Evolutionary conservation across 2,329 filamentous ascomycete species (phyloP).

Genomic region (Aspergillus fumigatiaffinis): DNA sequence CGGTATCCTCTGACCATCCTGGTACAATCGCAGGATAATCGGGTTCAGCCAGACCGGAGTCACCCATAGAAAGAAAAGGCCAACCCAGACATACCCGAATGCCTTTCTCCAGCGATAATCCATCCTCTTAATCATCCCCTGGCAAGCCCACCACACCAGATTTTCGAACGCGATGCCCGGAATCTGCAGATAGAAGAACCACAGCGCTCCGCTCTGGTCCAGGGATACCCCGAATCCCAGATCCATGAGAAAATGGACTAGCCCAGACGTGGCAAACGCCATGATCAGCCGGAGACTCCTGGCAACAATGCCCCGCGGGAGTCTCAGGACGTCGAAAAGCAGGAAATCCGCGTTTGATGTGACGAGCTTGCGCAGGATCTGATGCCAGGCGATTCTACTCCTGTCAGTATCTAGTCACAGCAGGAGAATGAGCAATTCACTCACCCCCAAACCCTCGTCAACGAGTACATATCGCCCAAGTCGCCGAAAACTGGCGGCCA

Average conservation of each 20-base stretch:
- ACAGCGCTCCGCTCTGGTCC: constrained; percentile 9
- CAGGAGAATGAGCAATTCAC: not conserved
- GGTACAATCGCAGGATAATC: constrained; percentile 11
- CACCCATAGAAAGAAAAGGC: constrained; percentile 11
- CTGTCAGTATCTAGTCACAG: not conserved
- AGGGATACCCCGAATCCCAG: constrained; percentile 13
- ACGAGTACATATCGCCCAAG: constrained; percentile 7
- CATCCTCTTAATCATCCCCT: not conserved
- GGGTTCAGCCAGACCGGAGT: constrained; percentile 18
- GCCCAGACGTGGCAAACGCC: constrained; percentile 12
- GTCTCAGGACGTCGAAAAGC: constrained; percentile 1
- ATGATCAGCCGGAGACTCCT: constrained; percentile 9
- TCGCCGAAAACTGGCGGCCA: constrained; percentile 17
- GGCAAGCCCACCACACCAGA: not conserved
- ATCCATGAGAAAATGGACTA: constrained; percentile 16
- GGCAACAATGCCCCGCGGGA: constrained; percentile 1
- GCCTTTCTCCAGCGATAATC: not conserved
- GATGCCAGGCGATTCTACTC: constrained; percentile 16
- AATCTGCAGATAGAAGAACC: constrained; percentile 19
- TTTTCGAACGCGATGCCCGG: constrained; percentile 8
- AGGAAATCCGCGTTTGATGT: constrained; percentile 14
- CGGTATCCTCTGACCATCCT: constrained; percentile 12
- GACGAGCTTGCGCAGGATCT: constrained; percentile 14
- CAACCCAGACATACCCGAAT: constrained; percentile 16
- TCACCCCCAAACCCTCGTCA: constrained; percentile 18